phyloP scores from a whole-genome alignment of 306 rosid species.

The Macrotyloma uniflorum region DNA sequence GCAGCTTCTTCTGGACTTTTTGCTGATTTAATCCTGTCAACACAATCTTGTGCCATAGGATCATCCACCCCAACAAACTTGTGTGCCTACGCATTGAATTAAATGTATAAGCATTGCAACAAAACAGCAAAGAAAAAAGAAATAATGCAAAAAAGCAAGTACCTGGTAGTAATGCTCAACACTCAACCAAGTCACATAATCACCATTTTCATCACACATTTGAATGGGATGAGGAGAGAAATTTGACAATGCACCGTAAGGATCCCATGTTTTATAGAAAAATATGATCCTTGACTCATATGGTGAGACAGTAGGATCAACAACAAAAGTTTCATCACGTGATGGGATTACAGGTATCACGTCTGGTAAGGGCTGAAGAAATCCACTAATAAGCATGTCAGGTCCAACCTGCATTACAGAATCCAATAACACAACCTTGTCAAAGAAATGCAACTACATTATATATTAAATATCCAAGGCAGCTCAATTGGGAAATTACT shows the following conservation, averaged over 20 bases:
- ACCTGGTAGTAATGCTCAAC: conserved; percentile 99
- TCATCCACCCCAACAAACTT: conserved; percentile 76
- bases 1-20: conserved; percentile 96
- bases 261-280: conserved; percentile 95
- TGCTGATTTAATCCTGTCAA: conserved; percentile 74
- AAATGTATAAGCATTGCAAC: conserved; percentile 8
- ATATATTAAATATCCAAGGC: conserved; percentile 25
- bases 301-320: conserved; percentile 81
- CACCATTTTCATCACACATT: conserved; percentile 69
- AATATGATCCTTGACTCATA: conserved; percentile 75
- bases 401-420: conserved; percentile 76
- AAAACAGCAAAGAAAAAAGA: conserved; percentile 18
- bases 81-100: conserved; percentile 57
- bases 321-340: conserved; percentile 71
- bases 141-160: conserved; percentile 29
- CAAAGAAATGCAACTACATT: conserved; percentile 24
- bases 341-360: conserved; percentile 78
- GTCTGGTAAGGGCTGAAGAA: conserved; percentile 87
- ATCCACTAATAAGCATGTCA: conserved; percentile 88
- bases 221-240: conserved; percentile 90
- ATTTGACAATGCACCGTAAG: conserved; percentile 83
- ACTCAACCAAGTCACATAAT: conserved; percentile 68
- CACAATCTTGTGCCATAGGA: conserved; percentile 60
- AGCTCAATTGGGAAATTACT: conserved; percentile 3
- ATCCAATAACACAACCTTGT: conserved; percentile 19